phyloP scores from a whole-genome alignment of 2,329 filamentous ascomycete genomes.

The Pseudopithomyces chartarum region DNA sequence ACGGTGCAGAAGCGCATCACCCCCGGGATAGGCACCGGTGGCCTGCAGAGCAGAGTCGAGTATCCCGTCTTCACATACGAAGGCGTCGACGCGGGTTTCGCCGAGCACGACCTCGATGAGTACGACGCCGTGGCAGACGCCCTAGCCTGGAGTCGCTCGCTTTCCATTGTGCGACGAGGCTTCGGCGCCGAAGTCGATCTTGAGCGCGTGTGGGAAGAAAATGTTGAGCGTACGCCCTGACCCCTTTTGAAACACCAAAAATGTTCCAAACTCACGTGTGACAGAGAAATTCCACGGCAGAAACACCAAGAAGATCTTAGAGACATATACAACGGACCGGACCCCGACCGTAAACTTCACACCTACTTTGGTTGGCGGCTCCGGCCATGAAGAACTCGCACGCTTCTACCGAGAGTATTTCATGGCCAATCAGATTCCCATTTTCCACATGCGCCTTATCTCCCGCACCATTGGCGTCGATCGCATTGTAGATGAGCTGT shows the following conservation, averaged over 20 bases:
- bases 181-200: conserved; percentile 58
- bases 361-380: conserved; percentile 53
- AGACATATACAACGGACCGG: conserved; percentile 41
- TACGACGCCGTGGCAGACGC: conserved; percentile 67
- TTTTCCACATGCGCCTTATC: conserved; percentile 59
- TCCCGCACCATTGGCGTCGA: conserved; percentile 63
- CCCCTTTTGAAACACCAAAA: not conserved
- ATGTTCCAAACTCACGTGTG: conserved; percentile 7
- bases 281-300: conserved; percentile 45
- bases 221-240: conserved; percentile 39
- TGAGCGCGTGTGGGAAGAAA: conserved; percentile 52
- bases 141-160: conserved; percentile 71
- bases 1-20: conserved; percentile 56
- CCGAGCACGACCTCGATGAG: conserved; percentile 71
- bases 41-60: conserved; percentile 48
- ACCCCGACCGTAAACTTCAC: conserved; percentile 50
- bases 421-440: conserved; percentile 52
- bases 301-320: conserved; percentile 44
- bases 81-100: conserved; percentile 67
- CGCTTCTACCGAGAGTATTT: conserved; percentile 64
- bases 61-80: conserved; percentile 61
- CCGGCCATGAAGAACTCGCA: conserved; percentile 48
- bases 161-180: conserved; percentile 64
- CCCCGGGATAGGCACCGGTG: conserved; percentile 56
- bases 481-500: conserved; percentile 65